These are phyloP conservation scores for Mycena sanguinolenta DNA, from an alignment of 768 basidiomycete species.

Conservation along the genomic window DNA sequence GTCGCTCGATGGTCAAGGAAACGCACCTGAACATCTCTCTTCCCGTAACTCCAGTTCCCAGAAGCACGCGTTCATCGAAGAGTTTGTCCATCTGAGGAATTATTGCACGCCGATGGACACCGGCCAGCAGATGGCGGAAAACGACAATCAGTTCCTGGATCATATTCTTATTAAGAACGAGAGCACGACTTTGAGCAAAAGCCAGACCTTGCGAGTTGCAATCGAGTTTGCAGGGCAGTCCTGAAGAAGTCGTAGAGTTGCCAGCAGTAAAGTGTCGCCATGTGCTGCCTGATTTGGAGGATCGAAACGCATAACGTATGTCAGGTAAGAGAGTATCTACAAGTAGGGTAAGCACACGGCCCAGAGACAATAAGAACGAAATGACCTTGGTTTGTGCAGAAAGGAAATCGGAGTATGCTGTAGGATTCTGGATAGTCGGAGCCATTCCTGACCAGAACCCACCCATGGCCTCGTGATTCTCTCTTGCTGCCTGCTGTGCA, in stretches of 20 bases:
- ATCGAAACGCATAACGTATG: constrained; percentile 83
- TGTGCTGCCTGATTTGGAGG: constrained; percentile 77
- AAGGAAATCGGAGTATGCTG: constrained; percentile 86
- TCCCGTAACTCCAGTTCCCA: constrained; percentile 87
- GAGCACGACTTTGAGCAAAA: background rate
- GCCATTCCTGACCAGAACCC: constrained; percentile 88
- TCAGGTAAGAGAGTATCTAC: constrained; percentile 92
- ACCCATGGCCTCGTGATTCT: constrained; percentile 86
- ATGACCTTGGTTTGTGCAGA: constrained; percentile 91
- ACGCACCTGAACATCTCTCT: constrained; percentile 86
- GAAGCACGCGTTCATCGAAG: constrained; percentile 89
- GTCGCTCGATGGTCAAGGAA: background rate
- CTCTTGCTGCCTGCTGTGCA: constrained; percentile 82
- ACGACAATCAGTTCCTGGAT: constrained; percentile 91
- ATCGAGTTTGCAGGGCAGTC: constrained; percentile 93
- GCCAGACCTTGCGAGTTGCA: constrained; percentile 78
- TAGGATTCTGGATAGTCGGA: constrained; percentile 76
- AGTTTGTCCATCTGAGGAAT: constrained; percentile 89
- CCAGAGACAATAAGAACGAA: constrained; percentile 6
- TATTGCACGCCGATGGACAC: constrained; percentile 82
- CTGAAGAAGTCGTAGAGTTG: constrained; percentile 88
- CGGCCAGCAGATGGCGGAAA: constrained; percentile 88
- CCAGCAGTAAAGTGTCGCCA: constrained; percentile 83
- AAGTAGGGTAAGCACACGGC: constrained; percentile 22
- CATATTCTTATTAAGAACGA: constrained; percentile 33